phyloP scores from a whole-genome alignment of 306 rosid species.

The Cercis canadensis region DNA sequence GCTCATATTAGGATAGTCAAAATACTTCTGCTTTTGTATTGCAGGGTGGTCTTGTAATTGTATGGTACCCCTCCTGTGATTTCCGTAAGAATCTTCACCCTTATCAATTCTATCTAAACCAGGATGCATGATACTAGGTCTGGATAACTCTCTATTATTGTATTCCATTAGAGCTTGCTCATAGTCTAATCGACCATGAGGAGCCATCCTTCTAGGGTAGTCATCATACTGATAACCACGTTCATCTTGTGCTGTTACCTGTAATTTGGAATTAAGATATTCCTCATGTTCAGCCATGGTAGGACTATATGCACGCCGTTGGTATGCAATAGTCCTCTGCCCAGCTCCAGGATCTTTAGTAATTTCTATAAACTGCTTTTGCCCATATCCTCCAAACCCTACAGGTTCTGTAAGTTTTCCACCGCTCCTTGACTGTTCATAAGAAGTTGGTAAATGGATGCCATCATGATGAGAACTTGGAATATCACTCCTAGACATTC shows the following conservation, averaged over 20 bases:
- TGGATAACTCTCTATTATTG: conserved; percentile 58
- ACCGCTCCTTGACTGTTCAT: conserved; percentile 57
- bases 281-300: conserved; percentile 48
- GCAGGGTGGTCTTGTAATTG: conserved; percentile 47
- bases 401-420: conserved; percentile 50
- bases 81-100: conserved; percentile 48
- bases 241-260: conserved; percentile 53
- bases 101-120: conserved; percentile 53
- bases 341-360: conserved; percentile 54
- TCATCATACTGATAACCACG: conserved; percentile 58
- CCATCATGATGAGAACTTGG: conserved; percentile 54
- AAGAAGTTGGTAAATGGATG: conserved; percentile 43
- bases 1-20: conserved; percentile 59
- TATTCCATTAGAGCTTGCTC: conserved; percentile 51
- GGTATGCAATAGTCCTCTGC: conserved; percentile 50
- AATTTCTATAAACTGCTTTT: conserved; percentile 52
- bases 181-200: conserved; percentile 56
- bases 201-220: conserved; percentile 56
- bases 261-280: conserved; percentile 52
- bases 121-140: conserved; percentile 47
- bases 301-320: conserved; percentile 57
- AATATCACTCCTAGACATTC: conserved; percentile 51
- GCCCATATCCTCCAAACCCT: conserved; percentile 56
- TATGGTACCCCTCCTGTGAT: conserved; percentile 48
- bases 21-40: conserved; percentile 44